Evolutionary conservation across 1,139 yeast species (phyloP).

Genomic region (Debaryomyces fabryi): DNA sequence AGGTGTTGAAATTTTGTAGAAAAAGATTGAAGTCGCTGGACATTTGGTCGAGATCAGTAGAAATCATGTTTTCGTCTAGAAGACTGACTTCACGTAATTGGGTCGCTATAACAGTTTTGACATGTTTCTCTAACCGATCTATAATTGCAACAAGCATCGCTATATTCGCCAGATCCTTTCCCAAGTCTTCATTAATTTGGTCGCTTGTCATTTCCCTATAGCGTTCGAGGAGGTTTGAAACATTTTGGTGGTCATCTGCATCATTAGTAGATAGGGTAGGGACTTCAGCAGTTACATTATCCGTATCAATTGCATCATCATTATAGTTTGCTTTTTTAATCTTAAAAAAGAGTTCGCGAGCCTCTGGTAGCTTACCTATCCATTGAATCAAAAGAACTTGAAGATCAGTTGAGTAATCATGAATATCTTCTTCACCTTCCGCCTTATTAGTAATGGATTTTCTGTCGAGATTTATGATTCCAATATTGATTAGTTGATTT

Average conservation of each 20-base stretch:
- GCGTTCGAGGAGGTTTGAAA: conserved; percentile 14
- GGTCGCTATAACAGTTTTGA: conserved; percentile 14
- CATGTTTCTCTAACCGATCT: conserved; percentile 19
- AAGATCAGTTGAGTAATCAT: conserved; percentile 58
- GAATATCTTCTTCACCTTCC: conserved; percentile 22
- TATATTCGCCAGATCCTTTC: conserved; percentile 14
- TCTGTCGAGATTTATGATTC: conserved; percentile 44
- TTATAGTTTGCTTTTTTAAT: conserved; percentile 26
- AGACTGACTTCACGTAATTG: conserved; percentile 8
- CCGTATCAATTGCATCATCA: neutral
- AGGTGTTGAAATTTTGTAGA: conserved; percentile 29
- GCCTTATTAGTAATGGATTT: conserved; percentile 14
- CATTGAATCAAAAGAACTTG: conserved; percentile 61
- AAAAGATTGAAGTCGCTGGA: conserved; percentile 27
- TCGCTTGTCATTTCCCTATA: conserved; percentile 15
- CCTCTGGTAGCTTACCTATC: conserved; percentile 54
- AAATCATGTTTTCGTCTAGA: conserved; percentile 1
- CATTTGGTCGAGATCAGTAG: conserved; percentile 11
- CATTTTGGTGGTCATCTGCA: conserved; percentile 10
- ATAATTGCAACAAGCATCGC: conserved; percentile 17
- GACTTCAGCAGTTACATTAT: neutral
- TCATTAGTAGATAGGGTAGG: neutral
- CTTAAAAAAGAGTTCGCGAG: conserved; percentile 41
- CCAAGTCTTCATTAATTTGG: conserved; percentile 23
- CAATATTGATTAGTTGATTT: conserved; percentile 47